Conservation (phyloP, 2,329 filamentous ascomycete genomes). For the Shiraia sp. region DNA sequence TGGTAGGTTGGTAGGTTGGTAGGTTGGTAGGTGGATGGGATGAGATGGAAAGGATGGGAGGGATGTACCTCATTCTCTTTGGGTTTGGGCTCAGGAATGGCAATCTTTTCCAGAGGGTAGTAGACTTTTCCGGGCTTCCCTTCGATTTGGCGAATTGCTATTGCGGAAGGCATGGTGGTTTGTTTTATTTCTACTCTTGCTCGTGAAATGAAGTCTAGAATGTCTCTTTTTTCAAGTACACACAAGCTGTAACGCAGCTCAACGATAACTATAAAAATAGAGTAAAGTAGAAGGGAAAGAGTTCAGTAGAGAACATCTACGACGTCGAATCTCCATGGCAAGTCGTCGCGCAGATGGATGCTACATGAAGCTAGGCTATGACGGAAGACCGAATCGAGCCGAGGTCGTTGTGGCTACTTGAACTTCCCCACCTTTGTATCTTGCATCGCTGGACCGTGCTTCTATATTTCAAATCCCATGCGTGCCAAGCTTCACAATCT, state of each 20-base stretch:
- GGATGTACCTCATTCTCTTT: conserved; percentile 34
- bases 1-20: background rate
- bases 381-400: conserved; percentile 12
- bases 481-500: background rate
- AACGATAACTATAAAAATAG: too few relatives aligned
- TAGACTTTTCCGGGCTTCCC: conserved; percentile 89
- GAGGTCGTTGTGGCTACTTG: conserved; percentile 11
- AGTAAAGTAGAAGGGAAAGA: background rate
- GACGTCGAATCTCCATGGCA: conserved; percentile 1
- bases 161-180: conserved; percentile 54
- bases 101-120: conserved; percentile 61
- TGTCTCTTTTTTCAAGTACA: background rate
- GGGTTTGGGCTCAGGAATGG: conserved; percentile 30
- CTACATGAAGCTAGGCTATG: conserved; percentile 4
- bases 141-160: conserved; percentile 70
- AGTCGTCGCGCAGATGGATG: conserved; percentile 10
- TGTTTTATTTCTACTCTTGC: too few relatives aligned
- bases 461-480: background rate
- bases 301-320: too few relatives aligned
- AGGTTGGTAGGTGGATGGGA: too few relatives aligned
- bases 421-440: conserved; percentile 3
- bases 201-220: background rate
- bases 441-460: background rate
- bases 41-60: background rate
- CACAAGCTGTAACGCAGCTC: too few relatives aligned